These are phyloP conservation scores for Alternaria triticimaculans DNA, from an alignment of 2,329 filamentous ascomycete genomes.

Conservation along the genomic window DNA sequence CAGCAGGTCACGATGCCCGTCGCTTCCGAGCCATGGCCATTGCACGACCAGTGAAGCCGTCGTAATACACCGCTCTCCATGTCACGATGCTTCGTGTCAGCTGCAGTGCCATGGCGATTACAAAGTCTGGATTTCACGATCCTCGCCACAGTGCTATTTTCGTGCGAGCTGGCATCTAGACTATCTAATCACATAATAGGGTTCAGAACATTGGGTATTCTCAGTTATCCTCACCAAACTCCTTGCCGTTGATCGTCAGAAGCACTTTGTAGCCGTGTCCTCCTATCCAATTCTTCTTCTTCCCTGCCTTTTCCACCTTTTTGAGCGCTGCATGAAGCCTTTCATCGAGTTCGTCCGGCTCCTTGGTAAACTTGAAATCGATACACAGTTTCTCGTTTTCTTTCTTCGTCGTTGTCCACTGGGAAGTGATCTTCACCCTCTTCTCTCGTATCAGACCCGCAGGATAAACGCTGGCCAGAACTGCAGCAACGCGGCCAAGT, in stretches of 20 bases:
- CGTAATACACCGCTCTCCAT: conserved; percentile 34
- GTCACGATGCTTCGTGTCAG: conserved; percentile 31
- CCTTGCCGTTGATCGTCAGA: conserved; percentile 37
- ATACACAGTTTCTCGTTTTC: conserved; percentile 39
- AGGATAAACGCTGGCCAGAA: conserved; percentile 68
- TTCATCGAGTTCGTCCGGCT: conserved; percentile 42
- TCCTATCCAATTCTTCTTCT: conserved; percentile 50
- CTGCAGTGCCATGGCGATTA: conserved; percentile 4
- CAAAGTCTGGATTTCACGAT: conserved; percentile 20
- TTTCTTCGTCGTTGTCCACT: conserved; percentile 38
- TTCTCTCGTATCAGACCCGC: conserved; percentile 59
- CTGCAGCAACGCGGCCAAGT: conserved; percentile 64
- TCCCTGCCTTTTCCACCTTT: conserved; percentile 46
- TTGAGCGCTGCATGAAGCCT: conserved; percentile 37
- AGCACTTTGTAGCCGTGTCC: conserved; percentile 38
- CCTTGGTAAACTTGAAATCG: conserved; percentile 34
- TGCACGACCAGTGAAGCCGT: conserved; percentile 7
- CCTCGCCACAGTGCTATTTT: conserved; percentile 21
- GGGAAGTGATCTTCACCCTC: conserved; percentile 31
- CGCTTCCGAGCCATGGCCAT: conserved; percentile 18
- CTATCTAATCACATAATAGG: not conserved
- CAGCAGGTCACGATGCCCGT: conserved; percentile 21
- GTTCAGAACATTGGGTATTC: not conserved
- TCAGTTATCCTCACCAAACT: conserved; percentile 24
- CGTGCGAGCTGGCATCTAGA: not conserved